Evolutionary conservation across 768 basidiomycete genomes (phyloP), one percentile per base, ranked within the genome.

Genomic region (Lactifluus hygrophoroides): DNA sequence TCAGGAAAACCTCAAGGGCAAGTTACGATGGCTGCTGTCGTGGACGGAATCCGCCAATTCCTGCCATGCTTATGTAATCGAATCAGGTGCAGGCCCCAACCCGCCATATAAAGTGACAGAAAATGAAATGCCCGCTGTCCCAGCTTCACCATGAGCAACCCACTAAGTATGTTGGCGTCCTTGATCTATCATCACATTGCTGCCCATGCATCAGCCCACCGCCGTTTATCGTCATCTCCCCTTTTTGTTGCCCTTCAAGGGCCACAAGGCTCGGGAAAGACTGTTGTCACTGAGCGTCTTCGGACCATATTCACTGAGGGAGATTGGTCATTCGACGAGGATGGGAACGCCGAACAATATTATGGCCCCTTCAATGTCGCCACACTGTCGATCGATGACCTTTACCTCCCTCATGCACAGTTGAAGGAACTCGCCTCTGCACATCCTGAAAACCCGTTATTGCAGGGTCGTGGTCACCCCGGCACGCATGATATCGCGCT

Each of bases 221-320:
- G 34, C 68, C 59, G 50, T 53, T 56, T 54, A 25, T 27, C 42
- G 9, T 49, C 14, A 11, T 68, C 69, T 23, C 93, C 94, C 3
- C 74, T 96, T 16, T 87, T 96, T 60, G 82, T 94, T 13, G 93
- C 85, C 2, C 67, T 96, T 16, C 94, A 96, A 72, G 94, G 94
- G 0, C 93, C 94, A 0, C 94, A 97, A 71, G 94, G 94, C 11
- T 89, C 88, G 52, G 94, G 94, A 34, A 98, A 98, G 75, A 87
- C 93, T 0, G 91, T 80, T 67, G 76, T 92, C 27, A 83, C 89
- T 5, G 75, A 77, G 5, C 78, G 75, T 28, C 75, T 94, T 28
- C 69, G 78, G 66, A 60, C 67, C 11, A 45, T 52, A 11, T 67
- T 73, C n/a, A 50, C 73, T 23, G 19, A 34, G 3, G 37, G n/a